Conservation (phyloP, 2,329 filamentous ascomycete species). For the Polytolypa hystricis region DNA sequence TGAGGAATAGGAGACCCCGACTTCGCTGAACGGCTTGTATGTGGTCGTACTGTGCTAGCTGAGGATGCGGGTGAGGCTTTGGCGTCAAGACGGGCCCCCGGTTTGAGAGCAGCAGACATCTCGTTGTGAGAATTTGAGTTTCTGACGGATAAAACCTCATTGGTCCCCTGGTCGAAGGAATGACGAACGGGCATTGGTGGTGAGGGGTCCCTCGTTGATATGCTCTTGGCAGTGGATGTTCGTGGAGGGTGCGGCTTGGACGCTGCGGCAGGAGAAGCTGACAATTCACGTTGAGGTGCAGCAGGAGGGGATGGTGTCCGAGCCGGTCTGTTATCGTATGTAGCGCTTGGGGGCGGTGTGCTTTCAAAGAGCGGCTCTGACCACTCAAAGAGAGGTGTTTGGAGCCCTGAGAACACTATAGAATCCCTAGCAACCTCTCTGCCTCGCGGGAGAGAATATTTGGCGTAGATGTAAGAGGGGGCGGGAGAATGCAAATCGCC, state of each 20-base stretch:
- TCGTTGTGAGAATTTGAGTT: conserved; percentile 1
- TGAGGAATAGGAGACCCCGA: conserved; percentile 14
- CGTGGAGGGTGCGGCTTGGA: not conserved
- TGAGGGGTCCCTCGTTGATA: conserved; percentile 1
- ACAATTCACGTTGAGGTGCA: conserved; percentile 6
- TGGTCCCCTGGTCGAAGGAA: conserved; percentile 9
- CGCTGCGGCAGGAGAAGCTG: not conserved
- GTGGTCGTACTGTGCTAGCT: conserved; percentile 50
- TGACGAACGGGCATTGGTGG: conserved; percentile 5
- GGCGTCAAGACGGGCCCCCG: too few species aligned
- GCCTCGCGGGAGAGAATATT: conserved; percentile 71
- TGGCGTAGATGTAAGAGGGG: conserved; percentile 76
- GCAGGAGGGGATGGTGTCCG: conserved; percentile 25
- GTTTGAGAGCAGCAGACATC: not conserved
- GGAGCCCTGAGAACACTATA: conserved; percentile 45
- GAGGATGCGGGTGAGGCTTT: too few species aligned
- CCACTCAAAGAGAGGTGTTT: conserved; percentile 50
- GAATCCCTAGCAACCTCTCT: conserved; percentile 63
- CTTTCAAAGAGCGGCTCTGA: conserved; percentile 44
- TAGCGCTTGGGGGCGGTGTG: conserved; percentile 22
- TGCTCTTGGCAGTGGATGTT: conserved; percentile 1
- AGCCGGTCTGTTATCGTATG: conserved; percentile 15
- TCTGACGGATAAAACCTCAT: conserved; percentile 3
- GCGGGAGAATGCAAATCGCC: conserved; percentile 31
- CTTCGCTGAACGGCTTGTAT: conserved; percentile 19